These are phyloP conservation scores for Alisma plantagoaquatica DNA, from an alignment of 106 monocot species.

Conservation along the genomic window DNA sequence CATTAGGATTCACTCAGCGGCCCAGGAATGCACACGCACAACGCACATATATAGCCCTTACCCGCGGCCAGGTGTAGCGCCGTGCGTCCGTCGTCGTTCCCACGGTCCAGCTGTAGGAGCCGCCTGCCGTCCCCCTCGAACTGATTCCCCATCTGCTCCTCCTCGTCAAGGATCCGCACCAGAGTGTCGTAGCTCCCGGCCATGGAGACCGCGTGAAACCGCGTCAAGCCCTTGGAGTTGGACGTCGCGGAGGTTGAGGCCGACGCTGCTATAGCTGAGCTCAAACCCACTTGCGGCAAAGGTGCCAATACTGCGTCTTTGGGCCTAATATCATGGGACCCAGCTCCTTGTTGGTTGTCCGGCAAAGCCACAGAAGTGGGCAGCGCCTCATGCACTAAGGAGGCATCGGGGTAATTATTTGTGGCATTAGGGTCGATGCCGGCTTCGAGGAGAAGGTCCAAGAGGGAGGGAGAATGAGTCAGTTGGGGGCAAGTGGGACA, in stretches of 20 bases:
- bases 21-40: slow-evolving; percentile 20
- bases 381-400: too few species aligned
- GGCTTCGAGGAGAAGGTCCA: slow-evolving; percentile 13
- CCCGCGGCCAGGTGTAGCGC: slow-evolving; percentile 32
- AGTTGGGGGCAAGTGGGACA: slow-evolving; percentile 2
- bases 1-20: slow-evolving; percentile 31
- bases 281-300: too few species aligned
- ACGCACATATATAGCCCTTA: slow-evolving; percentile 30
- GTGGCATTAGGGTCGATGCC: too few species aligned
- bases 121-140: too few species aligned
- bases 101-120: too few species aligned
- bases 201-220: slow-evolving; percentile 24
- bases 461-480: slow-evolving; percentile 18
- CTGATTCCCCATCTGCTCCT: background rate
- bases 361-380: too few species aligned
- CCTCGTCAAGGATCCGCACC: background rate
- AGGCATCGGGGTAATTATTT: too few species aligned
- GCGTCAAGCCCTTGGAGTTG: too few species aligned
- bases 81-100: slow-evolving; percentile 36
- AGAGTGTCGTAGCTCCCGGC: slow-evolving; percentile 18
- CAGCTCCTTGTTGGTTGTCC: too few species aligned
- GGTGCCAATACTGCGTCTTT: too few species aligned
- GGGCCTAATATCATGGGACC: too few species aligned
- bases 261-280: background rate
- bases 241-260: background rate